A percentile compares a stretch with the other conserved stretches of the same genome.
phyloP scores from a whole-genome alignment of 805 yeast genomes.

The Barnettozyma salicaria region DNA sequence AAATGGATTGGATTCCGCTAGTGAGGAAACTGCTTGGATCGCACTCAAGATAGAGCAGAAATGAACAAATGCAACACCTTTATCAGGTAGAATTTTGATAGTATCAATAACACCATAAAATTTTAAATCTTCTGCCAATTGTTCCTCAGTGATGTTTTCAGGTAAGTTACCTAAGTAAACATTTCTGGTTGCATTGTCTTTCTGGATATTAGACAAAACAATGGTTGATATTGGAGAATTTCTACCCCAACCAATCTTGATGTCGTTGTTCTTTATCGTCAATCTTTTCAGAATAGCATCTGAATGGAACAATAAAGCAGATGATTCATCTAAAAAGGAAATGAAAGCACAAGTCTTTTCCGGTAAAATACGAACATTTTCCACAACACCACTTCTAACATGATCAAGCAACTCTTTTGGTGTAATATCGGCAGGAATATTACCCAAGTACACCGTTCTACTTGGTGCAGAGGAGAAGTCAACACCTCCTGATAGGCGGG shows the following conservation, averaged over 20 bases:
- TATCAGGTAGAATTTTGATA: conserved; percentile 69
- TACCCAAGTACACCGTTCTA: conserved; percentile 87
- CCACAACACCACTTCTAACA: conserved; percentile 86
- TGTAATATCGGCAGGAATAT: conserved; percentile 74
- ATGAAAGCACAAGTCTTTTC: conserved; percentile 85
- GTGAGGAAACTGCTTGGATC: conserved; percentile 72
- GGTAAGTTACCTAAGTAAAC: conserved; percentile 82
- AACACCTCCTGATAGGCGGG: conserved; percentile 5
- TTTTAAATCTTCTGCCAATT: conserved; percentile 57
- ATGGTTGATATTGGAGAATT: conserved; percentile 68
- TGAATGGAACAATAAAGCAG: conserved; percentile 87
- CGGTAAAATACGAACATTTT: conserved; percentile 71
- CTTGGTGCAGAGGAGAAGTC: conserved; percentile 50
- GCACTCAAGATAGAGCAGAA: conserved; percentile 82
- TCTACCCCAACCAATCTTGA: conserved; percentile 92
- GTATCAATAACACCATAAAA: conserved; percentile 82
- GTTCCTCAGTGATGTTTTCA: conserved; percentile 59
- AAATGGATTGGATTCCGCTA: conserved; percentile 57
- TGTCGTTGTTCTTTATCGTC: conserved; percentile 72
- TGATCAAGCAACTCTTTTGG: conserved; percentile 81
- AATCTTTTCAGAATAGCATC: conserved; percentile 85
- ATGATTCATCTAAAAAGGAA: conserved; percentile 81
- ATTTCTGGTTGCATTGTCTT: conserved; percentile 90
- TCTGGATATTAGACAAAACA: conserved; percentile 67
- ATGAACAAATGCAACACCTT: conserved; percentile 87